Conservation (phyloP, 495 filamentous ascomycete genomes). For the Aspergillus campestris region DNA sequence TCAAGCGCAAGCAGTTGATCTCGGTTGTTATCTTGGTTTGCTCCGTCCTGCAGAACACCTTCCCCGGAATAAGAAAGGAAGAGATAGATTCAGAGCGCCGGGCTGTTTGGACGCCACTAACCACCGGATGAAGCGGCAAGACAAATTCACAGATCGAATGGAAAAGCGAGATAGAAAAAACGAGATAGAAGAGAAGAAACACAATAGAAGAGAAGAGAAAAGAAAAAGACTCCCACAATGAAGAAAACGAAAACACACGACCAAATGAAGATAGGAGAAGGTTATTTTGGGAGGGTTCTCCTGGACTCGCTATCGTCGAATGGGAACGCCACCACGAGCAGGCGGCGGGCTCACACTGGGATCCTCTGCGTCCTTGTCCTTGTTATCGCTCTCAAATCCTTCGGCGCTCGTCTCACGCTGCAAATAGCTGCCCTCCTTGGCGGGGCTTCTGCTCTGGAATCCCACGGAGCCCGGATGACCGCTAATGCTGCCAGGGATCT, state of each 20-base stretch:
- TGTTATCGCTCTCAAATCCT: conserved; percentile 43
- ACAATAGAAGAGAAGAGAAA: conserved; percentile 5
- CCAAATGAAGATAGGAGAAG: not conserved
- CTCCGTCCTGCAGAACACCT: conserved; percentile 19
- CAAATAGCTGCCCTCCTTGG: conserved; percentile 80
- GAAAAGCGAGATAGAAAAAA: not conserved
- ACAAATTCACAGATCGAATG: not conserved
- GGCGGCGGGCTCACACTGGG: conserved; percentile 39
- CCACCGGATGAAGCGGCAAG: conserved; percentile 6
- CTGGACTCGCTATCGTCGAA: conserved; percentile 36
- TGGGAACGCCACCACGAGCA: conserved; percentile 53
- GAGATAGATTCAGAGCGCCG: conserved; percentile 31
- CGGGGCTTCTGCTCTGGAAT: conserved; percentile 62
- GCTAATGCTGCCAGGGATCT: conserved; percentile 40
- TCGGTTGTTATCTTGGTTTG: conserved; percentile 4
- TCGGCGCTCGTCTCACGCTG: conserved; percentile 68
- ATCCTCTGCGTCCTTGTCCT: conserved; percentile 27
- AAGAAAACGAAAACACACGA: not conserved
- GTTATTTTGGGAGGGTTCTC: conserved; percentile 1
- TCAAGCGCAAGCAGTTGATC: not conserved
- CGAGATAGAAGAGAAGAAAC: conserved; percentile 5
- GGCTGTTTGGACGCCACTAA: conserved; percentile 30
- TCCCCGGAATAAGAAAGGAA: conserved; percentile 10
- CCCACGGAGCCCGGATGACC: conserved; percentile 39
- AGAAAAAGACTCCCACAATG: conserved; percentile 1